Percentiles rank a stretch among this genome's conserved stretches.
These are phyloP conservation scores for Nitzschia inconspicua DNA, from an alignment of 108 stramenopile genomes.

Conservation along the genomic window DNA sequence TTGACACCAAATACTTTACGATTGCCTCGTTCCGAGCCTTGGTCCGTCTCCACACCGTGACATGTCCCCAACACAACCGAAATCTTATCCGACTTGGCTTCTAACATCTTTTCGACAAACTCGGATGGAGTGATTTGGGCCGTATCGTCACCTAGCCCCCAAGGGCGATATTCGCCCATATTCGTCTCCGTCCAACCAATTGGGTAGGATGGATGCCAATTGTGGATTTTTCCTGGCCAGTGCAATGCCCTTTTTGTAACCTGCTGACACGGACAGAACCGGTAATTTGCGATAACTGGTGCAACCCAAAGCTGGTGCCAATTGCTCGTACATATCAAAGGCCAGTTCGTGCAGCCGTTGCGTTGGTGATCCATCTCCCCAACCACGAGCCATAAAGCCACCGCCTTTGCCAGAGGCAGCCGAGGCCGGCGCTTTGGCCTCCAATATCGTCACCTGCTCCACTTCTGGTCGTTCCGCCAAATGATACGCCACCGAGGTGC, in stretches of 20 bases:
- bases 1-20: constrained; percentile 51
- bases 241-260: constrained; percentile 25
- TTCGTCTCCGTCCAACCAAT: constrained; percentile 69
- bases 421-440: constrained; percentile 62
- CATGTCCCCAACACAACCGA: constrained; percentile 70
- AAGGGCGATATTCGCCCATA: constrained; percentile 58
- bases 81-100: constrained; percentile 25
- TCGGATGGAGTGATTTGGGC: constrained; percentile 84
- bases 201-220: constrained; percentile 39
- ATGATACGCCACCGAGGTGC: constrained; percentile 79
- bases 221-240: constrained; percentile 22
- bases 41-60: constrained; percentile 52
- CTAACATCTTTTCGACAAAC: constrained; percentile 76
- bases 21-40: constrained; percentile 23
- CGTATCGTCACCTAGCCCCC: constrained; percentile 79
- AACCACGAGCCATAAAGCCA: constrained; percentile 83
- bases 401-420: constrained; percentile 91
- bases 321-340: constrained; percentile 79
- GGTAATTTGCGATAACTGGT: constrained; percentile 78
- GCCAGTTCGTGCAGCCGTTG: constrained; percentile 42
- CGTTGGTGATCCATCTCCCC: constrained; percentile 47
- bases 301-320: constrained; percentile 61
- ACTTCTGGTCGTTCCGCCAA: constrained; percentile 24
- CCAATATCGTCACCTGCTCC: constrained; percentile 60
- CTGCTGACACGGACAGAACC: constrained; percentile 64